Percentiles rank a stretch among this genome's conserved stretches.
phyloP scores from a whole-genome alignment of 2,329 filamentous ascomycete species.

The Arthroderma sp. region DNA sequence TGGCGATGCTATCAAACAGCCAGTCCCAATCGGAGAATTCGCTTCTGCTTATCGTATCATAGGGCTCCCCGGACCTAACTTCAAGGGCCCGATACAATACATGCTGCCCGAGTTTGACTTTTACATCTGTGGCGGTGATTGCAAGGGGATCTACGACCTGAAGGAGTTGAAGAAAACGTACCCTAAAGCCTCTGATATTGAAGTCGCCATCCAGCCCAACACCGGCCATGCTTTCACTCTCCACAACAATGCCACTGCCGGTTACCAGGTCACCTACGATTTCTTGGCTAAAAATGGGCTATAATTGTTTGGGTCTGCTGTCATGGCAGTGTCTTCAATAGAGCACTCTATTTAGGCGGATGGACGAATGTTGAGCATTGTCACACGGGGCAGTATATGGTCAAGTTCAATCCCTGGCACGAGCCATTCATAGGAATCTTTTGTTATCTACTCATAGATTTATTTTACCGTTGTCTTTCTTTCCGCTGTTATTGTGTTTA shows the following conservation, averaged over 20 bases:
- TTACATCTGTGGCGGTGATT: slow-evolving; percentile 28
- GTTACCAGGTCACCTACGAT: slow-evolving; percentile 20
- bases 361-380: background rate
- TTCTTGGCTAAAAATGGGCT: slow-evolving; percentile 15
- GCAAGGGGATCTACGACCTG: slow-evolving; percentile 17
- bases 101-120: slow-evolving; percentile 26
- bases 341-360: background rate
- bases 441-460: too few relatives aligned
- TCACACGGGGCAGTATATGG: too few relatives aligned
- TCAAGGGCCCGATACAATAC: slow-evolving; percentile 26
- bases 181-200: slow-evolving; percentile 19
- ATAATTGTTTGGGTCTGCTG: background rate
- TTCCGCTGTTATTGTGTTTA: too few relatives aligned
- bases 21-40: slow-evolving; percentile 14
- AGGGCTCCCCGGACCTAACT: slow-evolving; percentile 17
- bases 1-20: slow-evolving; percentile 14
- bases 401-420: too few relatives aligned
- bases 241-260: slow-evolving; percentile 28
- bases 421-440: too few relatives aligned
- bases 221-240: slow-evolving; percentile 28
- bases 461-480: too few relatives aligned
- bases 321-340: slow-evolving; percentile 1
- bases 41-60: slow-evolving; percentile 15
- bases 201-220: slow-evolving; percentile 26
- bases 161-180: slow-evolving; percentile 17